Evolutionary conservation across 2,329 filamentous ascomycete species (phyloP).

Genomic region (Penicillium sp.): DNA sequence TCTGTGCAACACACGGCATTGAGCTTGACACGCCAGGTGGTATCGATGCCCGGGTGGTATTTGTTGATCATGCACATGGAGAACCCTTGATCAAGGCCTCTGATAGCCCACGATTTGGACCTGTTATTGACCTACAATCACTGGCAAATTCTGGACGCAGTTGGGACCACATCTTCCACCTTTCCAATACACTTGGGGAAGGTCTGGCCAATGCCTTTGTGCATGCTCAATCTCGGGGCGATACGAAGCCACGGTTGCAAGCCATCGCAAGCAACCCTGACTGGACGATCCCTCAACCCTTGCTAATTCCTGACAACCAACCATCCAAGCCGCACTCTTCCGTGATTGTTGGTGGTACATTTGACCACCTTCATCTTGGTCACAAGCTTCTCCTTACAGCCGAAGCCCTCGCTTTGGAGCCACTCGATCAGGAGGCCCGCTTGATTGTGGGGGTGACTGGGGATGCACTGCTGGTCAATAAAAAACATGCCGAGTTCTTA

Average conservation of each 20-base stretch:
- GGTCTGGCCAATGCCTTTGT: conserved; percentile 34
- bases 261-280: conserved; percentile 24
- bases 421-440: conserved; percentile 50
- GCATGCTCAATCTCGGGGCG: conserved; percentile 20
- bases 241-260: conserved; percentile 21
- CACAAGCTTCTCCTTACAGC: conserved; percentile 97
- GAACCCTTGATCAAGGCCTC: conserved; percentile 22
- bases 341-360: conserved; percentile 87
- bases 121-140: conserved; percentile 52
- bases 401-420: conserved; percentile 69
- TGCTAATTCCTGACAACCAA: conserved; percentile 26
- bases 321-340: conserved; percentile 51
- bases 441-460: conserved; percentile 87
- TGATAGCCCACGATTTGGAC: conserved; percentile 42
- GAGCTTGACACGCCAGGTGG: conserved; percentile 68
- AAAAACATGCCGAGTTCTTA: conserved; percentile 80
- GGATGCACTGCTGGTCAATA: conserved; percentile 81
- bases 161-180: conserved; percentile 37
- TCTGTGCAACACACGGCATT: conserved; percentile 67
- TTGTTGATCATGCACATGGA: conserved; percentile 63
- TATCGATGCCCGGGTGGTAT: conserved; percentile 73
- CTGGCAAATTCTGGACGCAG: conserved; percentile 44
- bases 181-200: conserved; percentile 30
- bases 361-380: conserved; percentile 92
- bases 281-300: conserved; percentile 22